Base-by-base conservation (phyloP, 2,329 filamentous ascomycete species). In the Diaporthe sp. region DNA sequence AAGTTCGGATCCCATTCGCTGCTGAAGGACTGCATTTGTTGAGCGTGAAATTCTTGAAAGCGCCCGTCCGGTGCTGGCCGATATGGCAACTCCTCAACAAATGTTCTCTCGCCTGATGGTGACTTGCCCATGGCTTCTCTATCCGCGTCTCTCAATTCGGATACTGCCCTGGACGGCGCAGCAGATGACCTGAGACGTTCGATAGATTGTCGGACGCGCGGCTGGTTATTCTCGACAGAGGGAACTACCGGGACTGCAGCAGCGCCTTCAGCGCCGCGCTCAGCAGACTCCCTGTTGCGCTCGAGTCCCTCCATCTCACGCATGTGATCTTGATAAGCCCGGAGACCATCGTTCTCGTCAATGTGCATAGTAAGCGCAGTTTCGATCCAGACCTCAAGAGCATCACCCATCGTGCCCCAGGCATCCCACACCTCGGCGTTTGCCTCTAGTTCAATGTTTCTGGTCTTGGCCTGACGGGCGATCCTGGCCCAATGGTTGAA, bases 311-410 rank as follows among this genome's bases (percentile, higher is more conserved):
- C 68, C 19, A 61, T 55, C 57, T 75, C 70, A 15, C 73, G 75
- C 55, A 77, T 61, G 55, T 77, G 73, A 13, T 77, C 75, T 65
- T 75, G 75, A 67, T 77, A 77, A 15, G 73, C 73, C 13, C 55
- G 75, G 13, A 77, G 71, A 60, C 73, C 75, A 28, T 77, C 73
- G 15, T 75, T 75, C 70, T 77, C 75, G 49, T 73, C 73, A 31
- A 77, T 57, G 67, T 75, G 75, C 62, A 77, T 75, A 31, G 73
- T 75, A 65, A 75, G 73, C 73, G 76, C 73, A 53, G 58, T 83
- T 19, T 80, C 81, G 71, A 84, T 84, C 88, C 89, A 90, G 37
- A 85, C 83, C 72, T 89, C 87, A 5, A 78, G 73, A 34, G 75
- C 75, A n/a, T 68, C 75, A 9, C 68, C 72, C n/a, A 77, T 73